Evolutionary conservation across 768 basidiomycete species (phyloP).

Genomic region (Hygrophoropsis aurantiaca): DNA sequence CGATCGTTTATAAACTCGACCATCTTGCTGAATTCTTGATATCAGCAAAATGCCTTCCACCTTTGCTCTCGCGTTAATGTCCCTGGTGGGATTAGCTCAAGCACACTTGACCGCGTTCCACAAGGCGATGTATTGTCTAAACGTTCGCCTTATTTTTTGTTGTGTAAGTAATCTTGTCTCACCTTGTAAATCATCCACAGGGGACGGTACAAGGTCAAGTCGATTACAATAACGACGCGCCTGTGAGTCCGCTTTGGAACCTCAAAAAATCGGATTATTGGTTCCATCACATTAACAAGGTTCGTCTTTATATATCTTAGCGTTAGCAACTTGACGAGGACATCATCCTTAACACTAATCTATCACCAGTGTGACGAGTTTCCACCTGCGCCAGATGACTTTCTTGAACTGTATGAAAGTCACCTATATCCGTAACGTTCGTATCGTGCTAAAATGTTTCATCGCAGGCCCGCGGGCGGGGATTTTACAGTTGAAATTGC

Average conservation of each 20-base stretch:
- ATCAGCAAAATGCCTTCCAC: no score
- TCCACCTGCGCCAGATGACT: conserved; percentile 41
- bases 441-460: neutral
- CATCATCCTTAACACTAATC: conserved; percentile 22
- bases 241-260: conserved; percentile 44
- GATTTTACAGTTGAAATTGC: conserved; percentile 50
- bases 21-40: no score
- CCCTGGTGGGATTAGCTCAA: conserved; percentile 15
- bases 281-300: conserved; percentile 22
- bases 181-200: conserved; percentile 13
- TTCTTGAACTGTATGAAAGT: conserved; percentile 40
- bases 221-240: conserved; percentile 38
- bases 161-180: neutral
- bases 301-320: conserved; percentile 28
- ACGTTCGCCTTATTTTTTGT: conserved; percentile 26
- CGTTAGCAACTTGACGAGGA: conserved; percentile 30
- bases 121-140: conserved; percentile 46
- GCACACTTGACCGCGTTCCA: conserved; percentile 45
- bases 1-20: no score
- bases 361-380: conserved; percentile 42
- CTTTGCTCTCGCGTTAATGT: neutral
- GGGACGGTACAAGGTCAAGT: conserved; percentile 23
- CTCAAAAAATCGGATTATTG: conserved; percentile 43
- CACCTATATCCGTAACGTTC: neutral
- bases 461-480: conserved; percentile 45